Base-by-base conservation (phyloP, 179 eudicot species). In the Nepenthes alata region DNA sequence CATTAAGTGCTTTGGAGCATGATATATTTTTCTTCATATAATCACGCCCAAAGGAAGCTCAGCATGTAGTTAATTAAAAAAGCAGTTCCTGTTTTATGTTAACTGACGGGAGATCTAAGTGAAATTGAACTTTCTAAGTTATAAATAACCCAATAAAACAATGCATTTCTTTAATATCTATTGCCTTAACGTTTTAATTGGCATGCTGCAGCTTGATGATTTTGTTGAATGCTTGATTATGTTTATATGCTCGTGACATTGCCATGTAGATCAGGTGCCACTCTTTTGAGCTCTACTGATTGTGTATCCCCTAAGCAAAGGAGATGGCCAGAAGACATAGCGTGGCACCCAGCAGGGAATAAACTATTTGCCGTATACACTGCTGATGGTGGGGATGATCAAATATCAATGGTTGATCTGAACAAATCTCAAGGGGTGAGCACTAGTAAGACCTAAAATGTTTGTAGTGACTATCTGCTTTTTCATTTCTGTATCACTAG, bases 261-360 rank as follows among this genome's bases (percentile, higher is more conserved):
- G 37, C 62, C 70, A 72, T 73, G 69, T 79, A 93, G 96, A 77
- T 83, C 93, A 53, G 79, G 83, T 71, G 95, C 96, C 64, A 74
- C 69, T 74, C 81, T 78, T 65, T 72, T 89, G 58, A 86, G 88
- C 80, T 58, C 78, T 53, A 79, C 85, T 47, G 96, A 89, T 16
- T 77, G 93, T 60, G 62, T 64, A 50, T 86, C 98, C 9, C 85
- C 77, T 47, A 89, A 85, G 78, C 85, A 81, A 59, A 85, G 93
- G 76, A 84, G 96, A 77, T 93, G 98, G 98, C 93, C 98, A 37
- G 98, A 89, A 85, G 98, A 93, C 80, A 77, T 85, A 69, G 86
- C 98, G 41, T 93, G 96, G 95, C 98, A 89, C 74, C 98, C 96
- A n/a, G 83, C 74, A 45, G 98, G 98, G 53, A 74, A 57, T 67